phyloP scores from a whole-genome alignment of 2,329 filamentous ascomycete genomes.

The Fusarium sacchari region DNA sequence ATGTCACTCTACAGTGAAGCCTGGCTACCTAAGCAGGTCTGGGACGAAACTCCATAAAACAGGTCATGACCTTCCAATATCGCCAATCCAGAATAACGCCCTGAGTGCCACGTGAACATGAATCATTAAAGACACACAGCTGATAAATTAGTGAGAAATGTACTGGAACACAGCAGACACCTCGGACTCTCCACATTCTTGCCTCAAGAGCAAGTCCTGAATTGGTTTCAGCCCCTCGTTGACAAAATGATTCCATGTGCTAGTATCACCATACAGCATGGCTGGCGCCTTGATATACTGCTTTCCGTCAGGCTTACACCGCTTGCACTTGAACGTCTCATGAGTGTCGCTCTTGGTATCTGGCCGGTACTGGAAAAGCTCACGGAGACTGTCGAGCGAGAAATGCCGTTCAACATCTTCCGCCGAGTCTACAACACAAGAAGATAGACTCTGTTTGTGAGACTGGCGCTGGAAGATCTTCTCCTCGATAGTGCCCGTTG shows the following conservation, averaged over 20 bases:
- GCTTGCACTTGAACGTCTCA: constrained; percentile 98
- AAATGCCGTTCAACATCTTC: constrained; percentile 99
- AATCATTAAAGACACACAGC: constrained; percentile 11
- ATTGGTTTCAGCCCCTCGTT: constrained; percentile 84
- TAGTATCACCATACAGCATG: constrained; percentile 97
- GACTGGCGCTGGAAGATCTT: constrained; percentile 99
- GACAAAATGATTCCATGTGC: constrained; percentile 98
- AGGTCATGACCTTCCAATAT: not conserved
- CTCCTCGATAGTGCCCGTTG: constrained; percentile 96
- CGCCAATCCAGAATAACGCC: constrained; percentile 28
- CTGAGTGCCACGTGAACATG: constrained; percentile 13
- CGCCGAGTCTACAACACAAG: constrained; percentile 93
- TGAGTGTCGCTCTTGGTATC: constrained; percentile 93
- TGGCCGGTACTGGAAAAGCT: constrained; percentile 91
- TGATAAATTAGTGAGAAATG: constrained; percentile 79
- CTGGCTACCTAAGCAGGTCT: not conserved
- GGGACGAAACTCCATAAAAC: constrained; percentile 10
- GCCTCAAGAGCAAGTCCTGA: constrained; percentile 88
- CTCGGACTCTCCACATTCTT: constrained; percentile 80
- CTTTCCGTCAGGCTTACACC: constrained; percentile 86
- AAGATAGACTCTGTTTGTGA: constrained; percentile 96
- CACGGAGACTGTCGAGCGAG: constrained; percentile 86
- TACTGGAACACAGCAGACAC: constrained; percentile 99
- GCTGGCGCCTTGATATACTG: constrained; percentile 92
- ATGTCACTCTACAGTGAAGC: not conserved